Percentiles rank a stretch among this genome's conserved stretches.
These are phyloP conservation scores for Suillus placidus DNA, from an alignment of 768 basidiomycete species.

Conservation along the genomic window DNA sequence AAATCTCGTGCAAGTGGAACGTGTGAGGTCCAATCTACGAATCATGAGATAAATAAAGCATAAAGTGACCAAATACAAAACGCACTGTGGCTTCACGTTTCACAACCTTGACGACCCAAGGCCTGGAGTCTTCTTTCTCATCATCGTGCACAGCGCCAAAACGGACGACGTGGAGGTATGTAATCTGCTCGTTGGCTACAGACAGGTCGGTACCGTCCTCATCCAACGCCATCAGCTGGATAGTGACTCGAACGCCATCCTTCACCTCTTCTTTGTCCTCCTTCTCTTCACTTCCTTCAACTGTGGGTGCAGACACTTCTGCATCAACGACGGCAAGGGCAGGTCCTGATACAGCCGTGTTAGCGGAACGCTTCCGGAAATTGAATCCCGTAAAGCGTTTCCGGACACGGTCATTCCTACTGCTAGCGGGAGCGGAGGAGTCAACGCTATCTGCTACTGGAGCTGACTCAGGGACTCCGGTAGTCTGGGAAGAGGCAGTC, in stretches of 20 bases:
- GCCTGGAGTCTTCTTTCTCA: conserved; percentile 59
- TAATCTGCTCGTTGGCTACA: conserved; percentile 82
- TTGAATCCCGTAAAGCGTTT: conserved; percentile 70
- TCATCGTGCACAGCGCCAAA: conserved; percentile 50
- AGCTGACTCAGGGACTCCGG: conserved; percentile 9
- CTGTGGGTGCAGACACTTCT: conserved; percentile 42
- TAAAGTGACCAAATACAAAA: conserved; percentile 7
- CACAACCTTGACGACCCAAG: conserved; percentile 93
- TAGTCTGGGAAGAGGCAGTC: conserved; percentile 25
- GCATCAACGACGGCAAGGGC: conserved; percentile 80
- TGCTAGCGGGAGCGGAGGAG: conserved; percentile 15
- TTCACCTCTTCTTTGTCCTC: conserved; percentile 50
- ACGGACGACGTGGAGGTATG: conserved; percentile 84
- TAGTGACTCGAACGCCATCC: conserved; percentile 75
- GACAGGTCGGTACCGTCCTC: conserved; percentile 68
- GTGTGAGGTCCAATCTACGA: conserved; percentile 87
- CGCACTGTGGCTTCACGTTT: conserved; percentile 85
- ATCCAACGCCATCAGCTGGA: conserved; percentile 81
- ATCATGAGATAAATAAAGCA: conserved; percentile 8
- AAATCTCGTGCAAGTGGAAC: conserved; percentile 96
- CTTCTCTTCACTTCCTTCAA: conserved; percentile 43
- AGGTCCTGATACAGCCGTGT: conserved; percentile 67
- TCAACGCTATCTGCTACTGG: conserved; percentile 17
- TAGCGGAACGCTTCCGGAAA: conserved; percentile 60
- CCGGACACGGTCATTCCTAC: conserved; percentile 32